A percentile compares a stretch with the other conserved stretches of the same genome.
phyloP scores from a whole-genome alignment of 371 early-diverging fungal species.

The Thermomucor indicae-seudaticae region DNA sequence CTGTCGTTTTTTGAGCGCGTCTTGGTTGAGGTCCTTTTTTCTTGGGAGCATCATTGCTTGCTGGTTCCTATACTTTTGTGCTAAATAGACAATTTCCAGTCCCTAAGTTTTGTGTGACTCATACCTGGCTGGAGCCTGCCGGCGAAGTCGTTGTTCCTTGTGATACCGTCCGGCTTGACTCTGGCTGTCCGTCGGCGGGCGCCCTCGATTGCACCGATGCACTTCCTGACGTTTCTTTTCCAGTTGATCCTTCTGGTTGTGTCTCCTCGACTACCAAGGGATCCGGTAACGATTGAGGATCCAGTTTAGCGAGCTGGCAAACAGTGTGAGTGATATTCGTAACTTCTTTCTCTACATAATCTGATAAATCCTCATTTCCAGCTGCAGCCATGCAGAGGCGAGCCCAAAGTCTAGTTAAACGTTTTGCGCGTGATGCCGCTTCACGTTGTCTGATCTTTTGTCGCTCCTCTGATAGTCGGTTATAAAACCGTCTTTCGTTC shows the following conservation, averaged over 20 bases:
- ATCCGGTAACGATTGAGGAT: conserved; percentile 26
- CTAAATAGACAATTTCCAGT: too few relatives aligned
- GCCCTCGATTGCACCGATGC: not conserved
- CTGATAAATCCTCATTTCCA: conserved; percentile 36
- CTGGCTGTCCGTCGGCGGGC: not conserved
- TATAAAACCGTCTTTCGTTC: conserved; percentile 64
- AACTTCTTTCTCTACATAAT: conserved; percentile 29
- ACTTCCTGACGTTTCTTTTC: conserved; percentile 1
- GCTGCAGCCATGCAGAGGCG: conserved; percentile 34
- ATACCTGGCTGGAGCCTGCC: not conserved
- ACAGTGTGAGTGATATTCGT: conserved; percentile 24
- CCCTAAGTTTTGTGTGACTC: too few relatives aligned
- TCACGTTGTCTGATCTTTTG: conserved; percentile 51
- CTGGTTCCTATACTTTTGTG: not conserved
- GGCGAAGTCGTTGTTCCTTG: not conserved
- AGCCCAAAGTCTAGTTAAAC: conserved; percentile 26
- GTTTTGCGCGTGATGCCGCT: conserved; percentile 40
- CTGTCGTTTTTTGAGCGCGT: not conserved
- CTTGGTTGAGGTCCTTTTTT: not conserved
- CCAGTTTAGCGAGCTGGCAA: conserved; percentile 43
- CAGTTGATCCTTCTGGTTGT: not conserved
- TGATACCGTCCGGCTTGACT: not conserved
- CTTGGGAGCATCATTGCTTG: too few relatives aligned
- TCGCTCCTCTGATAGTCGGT: conserved; percentile 57
- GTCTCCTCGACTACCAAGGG: conserved; percentile 9